Base-by-base conservation (phyloP, 1,139 yeast genomes). In the Candida dubliniensis region DNA sequence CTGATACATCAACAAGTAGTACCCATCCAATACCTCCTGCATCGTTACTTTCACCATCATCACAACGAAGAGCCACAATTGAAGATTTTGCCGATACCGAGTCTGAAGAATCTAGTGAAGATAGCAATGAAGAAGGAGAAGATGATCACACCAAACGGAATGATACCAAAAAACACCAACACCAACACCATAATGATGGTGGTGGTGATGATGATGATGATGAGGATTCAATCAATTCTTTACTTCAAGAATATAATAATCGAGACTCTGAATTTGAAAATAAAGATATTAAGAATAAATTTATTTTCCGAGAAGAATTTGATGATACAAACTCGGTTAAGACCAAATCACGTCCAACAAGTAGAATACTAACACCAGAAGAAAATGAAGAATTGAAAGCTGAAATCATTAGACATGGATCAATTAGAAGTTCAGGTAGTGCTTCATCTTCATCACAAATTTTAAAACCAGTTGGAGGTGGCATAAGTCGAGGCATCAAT, bases 21-120 rank as follows among this genome's bases (percentile, higher is more conserved):
- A 37, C 25, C 6, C 24, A 27, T 24, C 42, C 38, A 12, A 33
- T 30, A 33, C 26, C 35, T 18, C 33, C 40, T 8, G 25, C 31
- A 31, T 34, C 36, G 31, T 11, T 23, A 24, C 30, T 36, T 11
- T 29, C 18, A 23, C 9, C 37, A 25, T 27, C 12, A 11, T 24
- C 37, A n/a, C 39, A 29, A 15, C 40, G 40, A 46, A 57, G 56
- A 15, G 55, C 64, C 13, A 60, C 67, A 1, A 45, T 68, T 12
- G 69, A 61, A 11, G 77, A 71, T 43, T 71, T 72, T 52, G 77
- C 77, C 13, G 77, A 72, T 52, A 67, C 76, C 10, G 56, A 52
- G 29, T 60, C 71, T 9, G 64, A 58, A 11, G 46, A 34, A 11
- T 44, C 53, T 8, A 35, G 15, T 4, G 33, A n/a, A n/a, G n/a